Evolutionary conservation across 768 basidiomycete genomes (phyloP), one percentile per base, ranked within the genome.

Genomic region (Tricholoma terreum): DNA sequence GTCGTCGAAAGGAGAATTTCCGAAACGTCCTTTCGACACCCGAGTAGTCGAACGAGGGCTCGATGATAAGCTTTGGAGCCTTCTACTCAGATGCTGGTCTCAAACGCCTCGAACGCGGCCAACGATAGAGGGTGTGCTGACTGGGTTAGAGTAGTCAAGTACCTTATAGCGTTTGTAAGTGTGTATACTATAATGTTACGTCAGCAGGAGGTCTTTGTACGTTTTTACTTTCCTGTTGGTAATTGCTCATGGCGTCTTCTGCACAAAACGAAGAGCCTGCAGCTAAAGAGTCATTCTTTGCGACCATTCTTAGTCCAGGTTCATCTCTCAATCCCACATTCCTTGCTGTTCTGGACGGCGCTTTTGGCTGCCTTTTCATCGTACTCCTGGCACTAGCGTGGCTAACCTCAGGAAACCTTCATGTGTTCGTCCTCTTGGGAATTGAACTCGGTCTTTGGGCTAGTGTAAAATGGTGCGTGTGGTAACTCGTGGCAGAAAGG

Each of bases 311-410:
- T 12, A 80, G 75, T 50, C 89, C 91, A 9, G 90, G 90, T 21
- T 91, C 89, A 2, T 87, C 89, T 2, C 72, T 90, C n/a, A 72
- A 89, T 57, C 88, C 89, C 0, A 79, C 76, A 0, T 90, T 90
- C 67, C 77, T 90, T 1, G 68, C 84, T 58, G 71, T 81, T 7
- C 76, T 89, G 34, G 88, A 92, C 68, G 76, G 72, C 49, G 79
- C 84, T 15, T 87, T 93, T 62, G 63, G 73, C 4, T 57, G 73
- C 6, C 78, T 94, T 22, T 73, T 90, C 24, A 52, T 83, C 17
- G 80, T 90, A 8, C 79, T 93, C 19, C 61, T 84, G 36, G 70
- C 74, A 40, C 76, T 88, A n/a, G 77, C 83, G 6, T 76, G 82
- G 66, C 61, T 86, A 21, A 89, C 90, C 0, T 72, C 75, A 11